Evolutionary conservation across 108 stramenopile genomes (phyloP), one percentile per base, ranked within the genome.

Genomic region (Aurantiochytrium sp.): DNA sequence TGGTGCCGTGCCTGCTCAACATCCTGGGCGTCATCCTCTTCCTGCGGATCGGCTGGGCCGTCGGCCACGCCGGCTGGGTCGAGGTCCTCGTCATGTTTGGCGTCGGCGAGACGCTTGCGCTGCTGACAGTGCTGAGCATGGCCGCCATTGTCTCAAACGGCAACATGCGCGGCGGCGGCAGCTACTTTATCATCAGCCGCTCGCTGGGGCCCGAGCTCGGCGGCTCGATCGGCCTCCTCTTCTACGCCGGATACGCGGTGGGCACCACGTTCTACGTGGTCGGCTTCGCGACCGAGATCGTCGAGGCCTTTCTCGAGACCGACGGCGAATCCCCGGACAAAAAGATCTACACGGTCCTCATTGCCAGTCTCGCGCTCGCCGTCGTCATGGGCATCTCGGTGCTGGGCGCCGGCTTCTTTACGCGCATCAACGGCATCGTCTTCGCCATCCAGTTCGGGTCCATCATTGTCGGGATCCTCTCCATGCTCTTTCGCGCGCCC

Each of bases 131-230:
- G n/a, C 81, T 88, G 6, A 55, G 52, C 54, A 50, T 88, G n/a
- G 34, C 52, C 22, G 88, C 88, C 17, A 52, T 88, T 10, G 42
- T 87, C 31, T 39, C 73, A 4, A 86, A 86, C 54, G 88, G 88
- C 4, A 85, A 85, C 36, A 48, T 88, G 73, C 41, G 52, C 4
- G 68, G 50, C 4, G 88, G 88, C 22, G 88, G 88, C 19, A 42
- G 32, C 8, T 88, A 88, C 52, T 88, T 85, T 45, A 31, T 88
- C 37, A 88, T 88, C 41, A 87, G 86, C 37, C 52, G 89, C 37
- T 48, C 87, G 36, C 89, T 90, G 24, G 89, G 89, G 15, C 37
- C 68, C 19, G 89, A 90, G 55, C 65, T 87, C 39, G 89, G 89
- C 1, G 89, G 87, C 30, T 24, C 87, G 30, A 81, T 81, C 32